Base-by-base conservation (phyloP, 2,329 filamentous ascomycete genomes). In the Alternaria longipes region DNA sequence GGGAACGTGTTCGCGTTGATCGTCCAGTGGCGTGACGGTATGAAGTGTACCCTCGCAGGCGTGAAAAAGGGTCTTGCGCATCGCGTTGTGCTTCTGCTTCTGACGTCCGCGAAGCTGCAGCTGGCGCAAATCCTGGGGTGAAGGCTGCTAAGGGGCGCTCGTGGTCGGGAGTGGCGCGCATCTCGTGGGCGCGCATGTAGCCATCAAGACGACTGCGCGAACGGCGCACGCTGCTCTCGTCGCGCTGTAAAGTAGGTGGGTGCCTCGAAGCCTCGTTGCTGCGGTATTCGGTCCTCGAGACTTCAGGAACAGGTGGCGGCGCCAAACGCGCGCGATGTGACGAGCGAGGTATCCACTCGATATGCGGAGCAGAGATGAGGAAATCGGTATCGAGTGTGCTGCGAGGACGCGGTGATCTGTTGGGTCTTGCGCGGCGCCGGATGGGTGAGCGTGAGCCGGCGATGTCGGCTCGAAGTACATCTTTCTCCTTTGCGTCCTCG, bases 401-500 rank as follows among this genome's bases (percentile, higher is more conserved):
- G 41, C 36, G 67, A 54, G 55, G 66, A 64, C 58, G 56, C 38
- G 72, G 66, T 26, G 70, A 69, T 66, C 67, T 66, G 57, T 65
- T 67, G 32, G 65, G 63, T 45, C 74, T 71, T 44, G 67, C 67
- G 66, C 83, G 81, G 60, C 87, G 84, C 62, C 87, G 84, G 70
- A 89, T 89, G 42, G 85, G 78, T 40, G 86, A 88, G 72, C 87
- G 85, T 56, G 81, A 74, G 47, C 85, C 85, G 59, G 83, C 83
- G 38, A 82, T 75, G 70, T 89, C 86, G 64, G 74, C 76, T 74
- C 87, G 87, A 64, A 80, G 73, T 54, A 80, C 74, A 59, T 80
- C 77, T 55, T 80, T 81, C 24, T 77, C 74, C 62, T 64, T 68
- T 57, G 81, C 79, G 60, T 82, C 78, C 49, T 84, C 72, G 85